phyloP scores from a whole-genome alignment of 2,329 filamentous ascomycete species.

The Trichoderma sp. region DNA sequence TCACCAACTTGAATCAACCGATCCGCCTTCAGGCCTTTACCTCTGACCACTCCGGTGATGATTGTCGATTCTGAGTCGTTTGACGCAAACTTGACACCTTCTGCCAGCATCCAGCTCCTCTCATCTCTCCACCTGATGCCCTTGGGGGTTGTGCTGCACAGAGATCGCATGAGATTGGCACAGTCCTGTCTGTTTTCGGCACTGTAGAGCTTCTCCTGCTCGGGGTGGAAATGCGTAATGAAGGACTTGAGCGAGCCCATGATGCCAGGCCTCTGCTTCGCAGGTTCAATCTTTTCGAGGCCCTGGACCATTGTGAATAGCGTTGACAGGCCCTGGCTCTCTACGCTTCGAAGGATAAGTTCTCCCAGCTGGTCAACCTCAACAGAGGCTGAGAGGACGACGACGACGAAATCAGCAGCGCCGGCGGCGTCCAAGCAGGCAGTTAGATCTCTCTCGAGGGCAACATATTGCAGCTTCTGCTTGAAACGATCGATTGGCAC shows the following conservation, averaged over 20 bases:
- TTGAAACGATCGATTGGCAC: constrained; percentile 87
- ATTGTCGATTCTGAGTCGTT: constrained; percentile 61
- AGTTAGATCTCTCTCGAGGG: constrained; percentile 68
- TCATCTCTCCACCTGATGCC: constrained; percentile 95
- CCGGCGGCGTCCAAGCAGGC: constrained; percentile 81
- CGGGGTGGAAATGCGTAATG: constrained; percentile 90
- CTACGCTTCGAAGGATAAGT: constrained; percentile 77
- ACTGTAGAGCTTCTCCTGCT: constrained; percentile 86
- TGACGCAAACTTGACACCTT: constrained; percentile 71
- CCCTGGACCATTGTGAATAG: constrained; percentile 82
- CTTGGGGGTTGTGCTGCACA: constrained; percentile 90
- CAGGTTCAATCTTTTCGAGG: constrained; percentile 71
- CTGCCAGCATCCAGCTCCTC: constrained; percentile 90
- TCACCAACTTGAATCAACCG: constrained; percentile 87
- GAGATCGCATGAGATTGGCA: constrained; percentile 81
- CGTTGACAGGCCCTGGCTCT: constrained; percentile 92
- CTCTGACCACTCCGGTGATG: constrained; percentile 81
- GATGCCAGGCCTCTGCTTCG: constrained; percentile 74
- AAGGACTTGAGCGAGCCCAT: constrained; percentile 83
- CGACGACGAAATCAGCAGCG: constrained; percentile 85
- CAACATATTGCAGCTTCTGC: constrained; percentile 85
- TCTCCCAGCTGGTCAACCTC: constrained; percentile 86
- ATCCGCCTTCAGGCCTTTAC: constrained; percentile 83
- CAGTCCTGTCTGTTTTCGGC: constrained; percentile 87
- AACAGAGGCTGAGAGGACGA: constrained; percentile 76